Conservation (phyloP, 441 rosid genomes). For the Populus hybrid region DNA sequence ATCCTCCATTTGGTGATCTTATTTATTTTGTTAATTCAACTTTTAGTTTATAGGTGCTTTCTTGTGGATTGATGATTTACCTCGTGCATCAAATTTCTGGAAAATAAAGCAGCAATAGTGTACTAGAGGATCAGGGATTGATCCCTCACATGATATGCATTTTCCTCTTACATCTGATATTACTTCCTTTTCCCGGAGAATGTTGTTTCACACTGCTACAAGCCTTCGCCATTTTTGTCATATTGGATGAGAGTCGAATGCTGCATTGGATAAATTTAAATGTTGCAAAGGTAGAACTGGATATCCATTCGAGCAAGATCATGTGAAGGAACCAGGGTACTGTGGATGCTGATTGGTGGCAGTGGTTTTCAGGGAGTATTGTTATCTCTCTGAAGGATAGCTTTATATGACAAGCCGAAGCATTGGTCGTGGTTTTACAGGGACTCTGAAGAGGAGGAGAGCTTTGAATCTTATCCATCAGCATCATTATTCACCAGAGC, state of each 20-base stretch:
- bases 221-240: constrained; percentile 97
- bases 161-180: not conserved
- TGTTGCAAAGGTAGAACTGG: constrained; percentile 94
- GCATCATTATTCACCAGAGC: not conserved
- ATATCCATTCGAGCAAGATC: constrained; percentile 93
- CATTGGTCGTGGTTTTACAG: constrained; percentile 94
- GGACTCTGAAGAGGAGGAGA: too few relatives aligned
- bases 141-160: not conserved
- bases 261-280: constrained; percentile 97
- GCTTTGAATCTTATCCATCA: too few relatives aligned
- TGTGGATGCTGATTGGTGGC: constrained; percentile 63
- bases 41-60: not conserved
- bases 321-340: constrained; percentile 57
- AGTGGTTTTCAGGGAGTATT: constrained; percentile 95
- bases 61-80: not conserved
- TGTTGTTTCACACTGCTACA: constrained; percentile 70
- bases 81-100: not conserved
- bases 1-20: not conserved
- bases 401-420: constrained; percentile 98
- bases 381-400: constrained; percentile 97
- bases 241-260: too few relatives aligned
- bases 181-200: not conserved
- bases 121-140: not conserved
- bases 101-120: not conserved
- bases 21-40: not conserved